These are phyloP conservation scores for Plenodomus tracheiphilus DNA, from an alignment of 2,329 filamentous ascomycete genomes.

Conservation along the genomic window DNA sequence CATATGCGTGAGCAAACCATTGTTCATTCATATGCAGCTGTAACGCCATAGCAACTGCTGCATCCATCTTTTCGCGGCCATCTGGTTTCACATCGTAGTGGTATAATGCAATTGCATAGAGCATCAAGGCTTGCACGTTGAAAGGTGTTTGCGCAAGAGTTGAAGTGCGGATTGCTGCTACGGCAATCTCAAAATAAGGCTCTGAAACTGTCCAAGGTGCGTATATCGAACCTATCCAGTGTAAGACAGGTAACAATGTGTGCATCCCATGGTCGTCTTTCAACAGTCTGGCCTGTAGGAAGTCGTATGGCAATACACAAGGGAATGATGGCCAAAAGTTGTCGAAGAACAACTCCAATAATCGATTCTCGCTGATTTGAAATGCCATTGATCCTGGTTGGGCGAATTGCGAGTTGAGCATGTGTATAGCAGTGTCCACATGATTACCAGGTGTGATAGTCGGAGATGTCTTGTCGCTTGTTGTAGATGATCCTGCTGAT, in stretches of 20 bases:
- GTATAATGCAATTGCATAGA: conserved; percentile 79
- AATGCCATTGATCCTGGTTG: conserved; percentile 23
- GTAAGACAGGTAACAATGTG: conserved; percentile 27
- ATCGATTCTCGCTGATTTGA: conserved; percentile 28
- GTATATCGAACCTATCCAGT: conserved; percentile 39
- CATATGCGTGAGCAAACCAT: conserved; percentile 66
- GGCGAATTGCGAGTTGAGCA: conserved; percentile 3
- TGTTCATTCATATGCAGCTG: conserved; percentile 77
- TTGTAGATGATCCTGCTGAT: conserved; percentile 1
- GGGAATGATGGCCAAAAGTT: conserved; percentile 60
- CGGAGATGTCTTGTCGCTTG: not conserved
- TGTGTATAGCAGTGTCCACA: conserved; percentile 4
- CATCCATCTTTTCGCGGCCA: conserved; percentile 66
- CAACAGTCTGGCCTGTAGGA: conserved; percentile 30
- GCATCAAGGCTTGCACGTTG: conserved; percentile 73
- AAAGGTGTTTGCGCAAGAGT: conserved; percentile 47
- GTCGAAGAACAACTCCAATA: conserved; percentile 39
- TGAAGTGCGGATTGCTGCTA: conserved; percentile 22
- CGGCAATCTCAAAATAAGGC: conserved; percentile 26
- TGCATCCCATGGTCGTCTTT: conserved; percentile 24
- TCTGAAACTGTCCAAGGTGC: conserved; percentile 37
- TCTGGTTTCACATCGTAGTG: conserved; percentile 70
- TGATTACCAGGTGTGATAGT: conserved; percentile 1
- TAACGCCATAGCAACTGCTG: conserved; percentile 70
- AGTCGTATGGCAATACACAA: conserved; percentile 55